Base-by-base conservation (phyloP, 768 basidiomycete genomes). In the Lactarius tabidus region DNA sequence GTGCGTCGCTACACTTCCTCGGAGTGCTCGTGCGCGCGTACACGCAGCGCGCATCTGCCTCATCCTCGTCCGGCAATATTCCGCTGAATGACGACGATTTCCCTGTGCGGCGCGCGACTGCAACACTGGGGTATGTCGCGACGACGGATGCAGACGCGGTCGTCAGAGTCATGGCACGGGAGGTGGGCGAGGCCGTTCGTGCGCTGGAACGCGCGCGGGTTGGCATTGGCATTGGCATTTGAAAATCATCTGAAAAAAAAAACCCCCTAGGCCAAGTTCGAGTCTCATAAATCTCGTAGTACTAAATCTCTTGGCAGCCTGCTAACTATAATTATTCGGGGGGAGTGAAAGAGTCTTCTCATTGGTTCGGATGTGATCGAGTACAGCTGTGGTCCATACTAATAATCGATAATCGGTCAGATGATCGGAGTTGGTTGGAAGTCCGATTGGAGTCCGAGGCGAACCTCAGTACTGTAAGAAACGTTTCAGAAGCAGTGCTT, bases 1-100 rank as follows among this genome's bases (percentile, higher is more conserved):
- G 96, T 48, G 88, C 92, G 1, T 93, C 91, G 0, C 72, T 97
- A n/a, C 87, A 95, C 70, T 89, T 97, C 73, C 79, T 96, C 51
- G 79, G 85, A 0, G 72, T 88, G 10, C 77, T 94, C 36, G 74
- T 93, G n/a, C 81, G 82, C n/a, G 82, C 87, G 48, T 78, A 80
- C 20, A 85, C 80, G 0, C 75, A 75, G n/a, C 77, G 81, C 10
- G 71, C 80, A 14, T 84, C 89, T 64, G 17, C 29, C 6, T 39
- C 35, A 15, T 56, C 64, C n/a, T 15, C 35, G 8, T 23, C 45
- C 2, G 82, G 85, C 20, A 20, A 33, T 20, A 18, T 51, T 15
- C 51, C 39, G 8, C 35, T 2, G n/a, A 28, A n/a, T 29, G 28
- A 20, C 20, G 67, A 70, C 20, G 69, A 70, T 20, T 68, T 70